phyloP scores from a whole-genome alignment of 192 early-diverging fungal genomes.

The Paraglomus brasilianum region DNA sequence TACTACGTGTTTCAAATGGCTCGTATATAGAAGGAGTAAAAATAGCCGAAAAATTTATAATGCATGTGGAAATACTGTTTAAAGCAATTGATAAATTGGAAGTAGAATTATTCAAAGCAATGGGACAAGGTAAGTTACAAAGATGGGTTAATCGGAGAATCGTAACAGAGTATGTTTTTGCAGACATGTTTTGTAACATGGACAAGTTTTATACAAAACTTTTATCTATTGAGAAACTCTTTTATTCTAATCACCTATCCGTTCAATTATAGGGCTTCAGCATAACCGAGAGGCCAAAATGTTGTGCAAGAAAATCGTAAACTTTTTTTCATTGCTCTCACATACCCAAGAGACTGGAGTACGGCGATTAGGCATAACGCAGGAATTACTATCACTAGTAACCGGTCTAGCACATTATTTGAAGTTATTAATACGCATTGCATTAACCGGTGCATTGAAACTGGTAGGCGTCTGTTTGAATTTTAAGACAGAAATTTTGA shows the following conservation, averaged over 20 bases:
- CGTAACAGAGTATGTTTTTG: slow-evolving; percentile 22
- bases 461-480: slow-evolving; percentile 52
- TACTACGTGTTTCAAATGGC: slow-evolving; percentile 86
- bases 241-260: slow-evolving; percentile 19
- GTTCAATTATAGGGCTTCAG: slow-evolving; percentile 53
- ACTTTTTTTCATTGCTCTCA: slow-evolving; percentile 89
- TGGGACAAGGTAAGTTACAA: slow-evolving; percentile 53
- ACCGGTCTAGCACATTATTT: slow-evolving; percentile 90
- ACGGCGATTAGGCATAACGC: slow-evolving; percentile 63
- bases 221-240: neutral
- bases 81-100: slow-evolving; percentile 87
- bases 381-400: slow-evolving; percentile 86
- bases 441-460: slow-evolving; percentile 83
- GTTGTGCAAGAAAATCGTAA: slow-evolving; percentile 91
- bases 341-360: slow-evolving; percentile 63
- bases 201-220: neutral
- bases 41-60: slow-evolving; percentile 82
- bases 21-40: slow-evolving; percentile 77
- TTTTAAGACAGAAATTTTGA: slow-evolving; percentile 18
- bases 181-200: neutral
- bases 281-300: slow-evolving; percentile 91
- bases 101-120: slow-evolving; percentile 59
- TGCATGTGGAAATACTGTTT: slow-evolving; percentile 92
- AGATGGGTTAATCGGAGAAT: slow-evolving; percentile 33
- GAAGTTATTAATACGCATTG: slow-evolving; percentile 87